Evolutionary conservation across 2,329 filamentous ascomycete genomes (phyloP).

Genomic region (Fusarium ambrosium): DNA sequence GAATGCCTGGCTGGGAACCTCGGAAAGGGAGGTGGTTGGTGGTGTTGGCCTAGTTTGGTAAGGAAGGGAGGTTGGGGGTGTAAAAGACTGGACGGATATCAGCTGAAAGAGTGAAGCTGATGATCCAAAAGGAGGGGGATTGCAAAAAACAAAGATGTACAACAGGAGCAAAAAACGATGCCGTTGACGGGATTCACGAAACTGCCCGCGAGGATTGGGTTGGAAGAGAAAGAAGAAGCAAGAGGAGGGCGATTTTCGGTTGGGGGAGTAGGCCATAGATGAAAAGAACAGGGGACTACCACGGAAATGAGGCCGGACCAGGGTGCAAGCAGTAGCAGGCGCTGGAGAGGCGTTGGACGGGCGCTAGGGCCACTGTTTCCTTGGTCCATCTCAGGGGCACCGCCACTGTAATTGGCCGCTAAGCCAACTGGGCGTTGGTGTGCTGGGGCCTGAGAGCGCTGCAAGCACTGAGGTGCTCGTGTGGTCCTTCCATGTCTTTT

Average conservation of each 20-base stretch:
- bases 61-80: conserved; percentile 37
- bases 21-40: conserved; percentile 38
- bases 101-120: conserved; percentile 61
- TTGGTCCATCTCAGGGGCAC: conserved; percentile 40
- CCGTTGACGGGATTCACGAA: conserved; percentile 44
- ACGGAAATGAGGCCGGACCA: conserved; percentile 45
- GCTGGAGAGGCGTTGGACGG: conserved; percentile 33
- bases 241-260: conserved; percentile 31
- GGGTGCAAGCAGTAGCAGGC: conserved; percentile 23
- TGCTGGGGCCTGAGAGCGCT: conserved; percentile 11
- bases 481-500: conserved; percentile 13
- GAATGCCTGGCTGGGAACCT: conserved; percentile 40
- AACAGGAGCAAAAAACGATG: conserved; percentile 43
- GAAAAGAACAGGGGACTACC: conserved; percentile 28
- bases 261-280: conserved; percentile 37
- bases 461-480: conserved; percentile 7
- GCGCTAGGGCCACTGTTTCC: conserved; percentile 35
- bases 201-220: conserved; percentile 45
- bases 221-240: conserved; percentile 38
- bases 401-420: conserved; percentile 42
- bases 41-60: conserved; percentile 36
- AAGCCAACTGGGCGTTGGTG: conserved; percentile 23
- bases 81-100: conserved; percentile 56
- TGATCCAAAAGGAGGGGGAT: conserved; percentile 47
- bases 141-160: conserved; percentile 41